These are phyloP conservation scores for Aspergillus transmontanensis DNA, from an alignment of 2,329 filamentous ascomycete genomes.

Conservation along the genomic window DNA sequence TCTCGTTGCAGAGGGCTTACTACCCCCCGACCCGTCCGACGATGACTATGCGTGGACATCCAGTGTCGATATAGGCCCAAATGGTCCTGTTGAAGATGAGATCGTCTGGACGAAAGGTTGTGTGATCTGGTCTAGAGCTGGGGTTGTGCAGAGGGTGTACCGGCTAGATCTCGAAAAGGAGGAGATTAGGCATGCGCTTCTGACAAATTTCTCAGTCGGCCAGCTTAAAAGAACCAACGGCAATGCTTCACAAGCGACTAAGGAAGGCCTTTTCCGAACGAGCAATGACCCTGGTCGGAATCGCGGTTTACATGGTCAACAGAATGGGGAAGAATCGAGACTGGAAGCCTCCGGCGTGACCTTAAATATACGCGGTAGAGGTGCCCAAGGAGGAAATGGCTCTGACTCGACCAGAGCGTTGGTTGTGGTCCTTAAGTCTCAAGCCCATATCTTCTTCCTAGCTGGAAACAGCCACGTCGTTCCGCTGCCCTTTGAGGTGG, in stretches of 20 bases:
- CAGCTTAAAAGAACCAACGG: slow-evolving; percentile 24
- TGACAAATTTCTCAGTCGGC: slow-evolving; percentile 75
- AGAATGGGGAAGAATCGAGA: slow-evolving; percentile 27
- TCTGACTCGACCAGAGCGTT: slow-evolving; percentile 60
- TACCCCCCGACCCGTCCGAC: slow-evolving; percentile 67
- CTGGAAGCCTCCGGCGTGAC: slow-evolving; percentile 22
- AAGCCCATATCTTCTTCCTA: slow-evolving; percentile 91
- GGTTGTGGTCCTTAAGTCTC: slow-evolving; percentile 87
- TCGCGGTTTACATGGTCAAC: slow-evolving; percentile 18
- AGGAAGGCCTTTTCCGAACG: slow-evolving; percentile 6
- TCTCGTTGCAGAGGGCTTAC: slow-evolving; percentile 76
- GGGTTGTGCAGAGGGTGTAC: slow-evolving; percentile 81
- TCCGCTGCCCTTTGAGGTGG: slow-evolving; percentile 92
- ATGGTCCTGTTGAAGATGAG: slow-evolving; percentile 69
- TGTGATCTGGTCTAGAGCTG: slow-evolving; percentile 88
- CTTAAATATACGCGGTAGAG: slow-evolving; percentile 31
- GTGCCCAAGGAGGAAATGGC: slow-evolving; percentile 23
- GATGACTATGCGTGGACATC: slow-evolving; percentile 76
- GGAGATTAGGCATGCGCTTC: slow-evolving; percentile 78
- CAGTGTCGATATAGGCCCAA: slow-evolving; percentile 47
- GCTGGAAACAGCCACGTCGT: slow-evolving; percentile 85
- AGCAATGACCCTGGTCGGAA: slow-evolving; percentile 10
- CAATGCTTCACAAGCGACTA: slow-evolving; percentile 9
- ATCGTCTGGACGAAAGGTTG: slow-evolving; percentile 72
- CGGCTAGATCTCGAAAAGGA: slow-evolving; percentile 86